Evolutionary conservation across 257 asterid species (phyloP).

Genomic region (Nicotiana attenuata): DNA sequence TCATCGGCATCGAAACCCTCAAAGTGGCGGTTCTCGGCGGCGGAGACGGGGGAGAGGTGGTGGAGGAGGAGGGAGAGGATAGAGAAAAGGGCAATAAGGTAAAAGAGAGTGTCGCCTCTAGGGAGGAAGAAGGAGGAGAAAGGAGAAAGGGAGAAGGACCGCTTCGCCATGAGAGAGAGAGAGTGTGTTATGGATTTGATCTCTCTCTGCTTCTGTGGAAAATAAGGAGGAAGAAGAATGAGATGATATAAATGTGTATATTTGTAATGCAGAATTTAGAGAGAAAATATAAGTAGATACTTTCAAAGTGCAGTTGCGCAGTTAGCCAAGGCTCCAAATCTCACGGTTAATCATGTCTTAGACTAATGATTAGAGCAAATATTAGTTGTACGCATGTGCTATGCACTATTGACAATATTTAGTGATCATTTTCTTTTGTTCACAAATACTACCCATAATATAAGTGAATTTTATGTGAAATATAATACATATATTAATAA

Average conservation of each 20-base stretch:
- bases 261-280: not conserved
- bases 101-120: slow-evolving; percentile 41
- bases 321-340: not conserved
- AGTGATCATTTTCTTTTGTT: too few relatives aligned
- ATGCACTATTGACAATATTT: too few relatives aligned
- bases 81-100: slow-evolving; percentile 49
- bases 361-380: not conserved
- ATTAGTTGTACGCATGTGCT: too few relatives aligned
- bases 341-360: not conserved
- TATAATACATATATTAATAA: too few relatives aligned
- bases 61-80: slow-evolving; percentile 64
- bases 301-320: too few relatives aligned
- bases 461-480: too few relatives aligned
- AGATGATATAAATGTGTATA: not conserved
- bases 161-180: slow-evolving; percentile 36
- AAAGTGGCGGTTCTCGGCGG: slow-evolving; percentile 53
- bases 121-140: slow-evolving; percentile 55
- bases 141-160: slow-evolving; percentile 33
- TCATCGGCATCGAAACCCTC: slow-evolving; percentile 97
- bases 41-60: slow-evolving; percentile 43
- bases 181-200: not conserved
- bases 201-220: not conserved
- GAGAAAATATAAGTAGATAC: not conserved
- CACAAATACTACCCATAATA: too few relatives aligned
- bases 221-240: not conserved